phyloP scores from a whole-genome alignment of 768 basidiomycete species.

The Phlebiopsis flavidoalba region DNA sequence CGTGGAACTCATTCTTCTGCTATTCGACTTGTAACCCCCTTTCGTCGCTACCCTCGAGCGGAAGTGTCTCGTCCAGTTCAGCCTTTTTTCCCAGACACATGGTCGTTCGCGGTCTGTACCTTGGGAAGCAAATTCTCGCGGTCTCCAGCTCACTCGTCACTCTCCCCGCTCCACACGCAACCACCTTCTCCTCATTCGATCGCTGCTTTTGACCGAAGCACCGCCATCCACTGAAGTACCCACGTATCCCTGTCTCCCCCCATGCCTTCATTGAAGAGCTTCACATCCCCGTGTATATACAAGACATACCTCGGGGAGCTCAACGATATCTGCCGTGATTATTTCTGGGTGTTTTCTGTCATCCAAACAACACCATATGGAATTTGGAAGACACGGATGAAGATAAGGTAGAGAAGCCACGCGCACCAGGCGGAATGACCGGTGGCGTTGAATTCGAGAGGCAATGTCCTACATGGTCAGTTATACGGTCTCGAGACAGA shows the following conservation, averaged over 20 bases:
- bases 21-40: constrained; percentile 88
- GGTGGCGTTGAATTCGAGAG: constrained; percentile 99
- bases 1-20: constrained; percentile 75
- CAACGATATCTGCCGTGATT: constrained; percentile 87
- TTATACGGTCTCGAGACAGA: not conserved
- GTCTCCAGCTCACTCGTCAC: constrained; percentile 45
- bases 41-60: constrained; percentile 55
- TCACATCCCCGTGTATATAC: constrained; percentile 66
- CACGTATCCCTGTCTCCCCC: constrained; percentile 55
- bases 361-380: constrained; percentile 92
- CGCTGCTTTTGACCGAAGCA: constrained; percentile 68
- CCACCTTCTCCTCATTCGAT: constrained; percentile 70
- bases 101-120: constrained; percentile 37
- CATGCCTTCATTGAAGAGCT: constrained; percentile 79
- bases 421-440: constrained; percentile 96
- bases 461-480: constrained; percentile 93
- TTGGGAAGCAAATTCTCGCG: constrained; percentile 43
- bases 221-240: constrained; percentile 62
- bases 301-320: constrained; percentile 81
- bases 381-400: constrained; percentile 79
- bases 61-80: constrained; percentile 17
- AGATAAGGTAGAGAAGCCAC: constrained; percentile 78
- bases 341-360: constrained; percentile 96
- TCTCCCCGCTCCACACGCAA: constrained; percentile 70
- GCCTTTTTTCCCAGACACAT: constrained; percentile 1